A percentile compares a stretch with the other conserved stretches of the same genome.
Conservation (phyloP, 192 early-diverging fungal species). For the Phycomyces nitens region DNA sequence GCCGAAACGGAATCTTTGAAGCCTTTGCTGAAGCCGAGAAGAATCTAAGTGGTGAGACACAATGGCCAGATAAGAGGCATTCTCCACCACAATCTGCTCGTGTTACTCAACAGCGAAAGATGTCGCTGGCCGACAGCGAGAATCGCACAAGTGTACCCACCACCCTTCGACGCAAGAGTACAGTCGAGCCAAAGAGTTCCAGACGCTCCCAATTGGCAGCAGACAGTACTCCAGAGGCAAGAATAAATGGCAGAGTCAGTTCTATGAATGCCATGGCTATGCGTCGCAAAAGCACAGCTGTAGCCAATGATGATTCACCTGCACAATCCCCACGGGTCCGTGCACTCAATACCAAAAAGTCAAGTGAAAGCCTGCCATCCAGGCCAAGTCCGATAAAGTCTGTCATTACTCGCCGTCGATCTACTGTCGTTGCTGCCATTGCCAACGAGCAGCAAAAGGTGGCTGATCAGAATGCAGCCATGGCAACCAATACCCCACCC, state of each 20-base stretch:
- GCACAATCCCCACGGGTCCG: constrained; percentile 5
- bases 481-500: not conserved
- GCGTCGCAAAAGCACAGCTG: not conserved
- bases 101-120: not conserved
- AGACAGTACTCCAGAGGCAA: not conserved
- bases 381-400: constrained; percentile 7
- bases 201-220: not conserved
- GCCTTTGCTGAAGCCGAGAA: constrained; percentile 13
- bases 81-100: not conserved
- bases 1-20: constrained; percentile 11
- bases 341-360: constrained; percentile 15
- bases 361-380: not conserved
- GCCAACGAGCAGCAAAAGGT: not conserved
- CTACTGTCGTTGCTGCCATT: not conserved
- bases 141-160: not conserved
- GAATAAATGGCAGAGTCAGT: not conserved
- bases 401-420: not conserved
- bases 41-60: not conserved
- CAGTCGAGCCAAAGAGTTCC: not conserved
- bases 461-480: not conserved
- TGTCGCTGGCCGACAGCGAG: not conserved
- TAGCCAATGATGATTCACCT: not conserved
- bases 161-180: constrained; percentile 6
- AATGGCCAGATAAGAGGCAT: not conserved
- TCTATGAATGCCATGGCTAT: not conserved